A percentile compares a stretch with the other conserved stretches of the same genome.
Conservation (phyloP, 176 grass and related monocot genomes). For the Raddia distichophylla region DNA sequence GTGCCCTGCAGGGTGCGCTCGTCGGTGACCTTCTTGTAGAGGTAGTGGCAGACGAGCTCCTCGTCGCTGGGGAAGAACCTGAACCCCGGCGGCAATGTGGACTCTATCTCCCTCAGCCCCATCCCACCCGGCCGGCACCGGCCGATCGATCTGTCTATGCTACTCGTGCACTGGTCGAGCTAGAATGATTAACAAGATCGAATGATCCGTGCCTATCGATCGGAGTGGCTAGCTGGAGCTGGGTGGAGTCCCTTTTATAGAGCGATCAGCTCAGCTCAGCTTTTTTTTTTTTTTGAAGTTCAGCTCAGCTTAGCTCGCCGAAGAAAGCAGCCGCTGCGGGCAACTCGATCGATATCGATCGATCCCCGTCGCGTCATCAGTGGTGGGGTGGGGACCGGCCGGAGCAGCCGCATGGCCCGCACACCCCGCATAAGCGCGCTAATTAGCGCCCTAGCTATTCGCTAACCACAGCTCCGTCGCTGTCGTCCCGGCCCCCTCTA, state of each 20-base stretch:
- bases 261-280: background rate
- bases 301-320: background rate
- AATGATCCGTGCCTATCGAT: no score
- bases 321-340: slow-evolving; percentile 11
- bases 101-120: slow-evolving; percentile 87
- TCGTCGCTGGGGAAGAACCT: slow-evolving; percentile 97
- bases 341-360: background rate
- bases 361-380: slow-evolving; percentile 28
- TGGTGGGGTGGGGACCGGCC: background rate
- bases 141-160: background rate
- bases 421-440: no score
- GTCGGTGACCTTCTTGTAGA: slow-evolving; percentile 88
- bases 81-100: slow-evolving; percentile 91
- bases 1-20: slow-evolving; percentile 64
- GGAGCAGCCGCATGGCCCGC: no score
- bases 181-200: background rate
- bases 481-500: background rate
- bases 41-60: slow-evolving; percentile 96
- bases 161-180: no score
- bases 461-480: slow-evolving; percentile 18
- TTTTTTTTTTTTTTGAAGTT: background rate
- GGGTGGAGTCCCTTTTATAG: slow-evolving; percentile 20
- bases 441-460: slow-evolving; percentile 16
- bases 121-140: slow-evolving; percentile 31
- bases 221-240: background rate